Evolutionary conservation across 192 early-diverging fungal species (phyloP).

Genomic region (Chytriomyces confervae): DNA sequence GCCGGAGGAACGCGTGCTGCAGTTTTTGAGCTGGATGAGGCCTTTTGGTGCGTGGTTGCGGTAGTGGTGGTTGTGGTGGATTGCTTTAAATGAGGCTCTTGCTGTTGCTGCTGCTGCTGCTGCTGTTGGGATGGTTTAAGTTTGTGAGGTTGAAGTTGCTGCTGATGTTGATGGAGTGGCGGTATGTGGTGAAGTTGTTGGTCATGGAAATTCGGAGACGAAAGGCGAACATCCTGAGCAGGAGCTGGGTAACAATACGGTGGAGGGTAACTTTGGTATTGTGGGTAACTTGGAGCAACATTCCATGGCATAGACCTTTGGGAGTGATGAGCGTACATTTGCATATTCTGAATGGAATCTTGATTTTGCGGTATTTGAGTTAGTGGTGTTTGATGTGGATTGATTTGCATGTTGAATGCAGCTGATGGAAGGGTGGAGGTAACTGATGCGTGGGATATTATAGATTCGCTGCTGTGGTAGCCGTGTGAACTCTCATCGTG

Average conservation of each 20-base stretch:
- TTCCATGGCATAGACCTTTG: not conserved
- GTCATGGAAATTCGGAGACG: not conserved
- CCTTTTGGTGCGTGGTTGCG: not conserved
- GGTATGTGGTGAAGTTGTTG: not conserved
- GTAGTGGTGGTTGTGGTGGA: not conserved
- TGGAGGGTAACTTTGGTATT: not conserved
- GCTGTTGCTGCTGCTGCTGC: not conserved
- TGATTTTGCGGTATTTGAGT: no score
- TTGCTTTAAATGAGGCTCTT: not conserved
- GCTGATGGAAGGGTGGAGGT: no score
- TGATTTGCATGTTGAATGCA: no score
- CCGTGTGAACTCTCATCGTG: no score
- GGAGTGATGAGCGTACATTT: not conserved
- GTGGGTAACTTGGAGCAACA: not conserved
- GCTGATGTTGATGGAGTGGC: not conserved
- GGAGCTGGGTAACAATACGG: not conserved
- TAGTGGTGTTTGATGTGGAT: no score
- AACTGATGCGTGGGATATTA: no score
- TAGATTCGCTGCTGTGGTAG: no score
- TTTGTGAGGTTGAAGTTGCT: not conserved
- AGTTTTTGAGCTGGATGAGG: not conserved
- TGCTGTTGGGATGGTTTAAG: not conserved
- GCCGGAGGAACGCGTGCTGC: not conserved
- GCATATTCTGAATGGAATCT: not conserved
- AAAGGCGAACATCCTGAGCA: not conserved